phyloP scores from a whole-genome alignment of 345 rosid genomes.

The Gossypioides kirkii region DNA sequence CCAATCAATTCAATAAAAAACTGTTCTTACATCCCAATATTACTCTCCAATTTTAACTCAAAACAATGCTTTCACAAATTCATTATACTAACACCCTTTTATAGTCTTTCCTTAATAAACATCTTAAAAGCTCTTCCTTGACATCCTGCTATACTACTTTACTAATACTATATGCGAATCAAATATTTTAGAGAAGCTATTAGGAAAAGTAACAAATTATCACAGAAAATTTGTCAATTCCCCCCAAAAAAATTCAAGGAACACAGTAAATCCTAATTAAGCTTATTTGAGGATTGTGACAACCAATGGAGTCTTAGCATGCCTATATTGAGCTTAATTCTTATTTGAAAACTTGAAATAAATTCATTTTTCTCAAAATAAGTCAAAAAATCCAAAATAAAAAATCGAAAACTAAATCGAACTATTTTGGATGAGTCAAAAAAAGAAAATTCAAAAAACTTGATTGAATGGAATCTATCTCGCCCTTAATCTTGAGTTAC shows the following conservation, averaged over 20 bases:
- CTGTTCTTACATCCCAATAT: neutral
- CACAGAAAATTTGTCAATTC: neutral
- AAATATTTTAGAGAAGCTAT: neutral
- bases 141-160: neutral
- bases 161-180: too few species aligned
- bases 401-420: too few species aligned
- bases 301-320: slow-evolving; percentile 99
- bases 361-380: too few species aligned
- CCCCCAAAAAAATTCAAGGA: neutral
- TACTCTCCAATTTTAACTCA: neutral
- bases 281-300: slow-evolving; percentile 85
- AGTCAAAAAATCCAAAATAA: too few species aligned
- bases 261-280: neutral
- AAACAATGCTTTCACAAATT: neutral
- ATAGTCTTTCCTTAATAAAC: neutral
- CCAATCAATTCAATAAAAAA: neutral
- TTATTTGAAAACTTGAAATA: slow-evolving; percentile 1
- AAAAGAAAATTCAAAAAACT: too few species aligned
- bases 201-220: neutral
- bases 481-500: too few species aligned
- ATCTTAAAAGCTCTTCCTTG: neutral
- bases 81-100: neutral
- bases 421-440: neutral
- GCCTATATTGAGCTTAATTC: slow-evolving; percentile 91
- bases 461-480: too few species aligned